Evolutionary conservation across 164 flowering plant species (phyloP), one percentile per base, ranked within the genome.

Genomic region (Malania oleifera): DNA sequence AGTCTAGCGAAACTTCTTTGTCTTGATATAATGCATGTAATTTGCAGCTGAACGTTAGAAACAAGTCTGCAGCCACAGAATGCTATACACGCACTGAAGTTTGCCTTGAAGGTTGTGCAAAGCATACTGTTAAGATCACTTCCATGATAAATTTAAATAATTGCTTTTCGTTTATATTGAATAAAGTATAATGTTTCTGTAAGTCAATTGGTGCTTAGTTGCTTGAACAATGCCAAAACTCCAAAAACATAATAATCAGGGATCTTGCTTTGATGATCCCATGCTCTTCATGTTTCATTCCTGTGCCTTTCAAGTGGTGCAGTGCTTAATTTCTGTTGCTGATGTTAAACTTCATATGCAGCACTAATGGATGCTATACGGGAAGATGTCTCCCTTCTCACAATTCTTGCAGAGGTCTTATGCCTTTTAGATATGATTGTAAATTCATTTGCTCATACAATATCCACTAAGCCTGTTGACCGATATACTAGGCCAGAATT

Each of bases 341-440:
- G 17, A 20, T 48, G n/a, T 20, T 39, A 47, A 51, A 10, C 38
- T 13, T 43, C 31, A 56, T 29, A 53, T 79, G 66, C 89, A 91
- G 99, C 74, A 19, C 80, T 91, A 15, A 62, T 83, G 60, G 91
- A 95, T 73, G 71, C 82, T 54, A 79, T 89, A 64, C 69, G 95
- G 62, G 79, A 80, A 75, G 87, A 91, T 69, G 87, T 91, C 26
- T 85, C 91, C 63, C 77, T 68, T 27, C 96, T 95, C 63, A 91
- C 95, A 20, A 57, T 89, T 54, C 90, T 95, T 55, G 91, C 99
- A 1, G 99, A 95, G 75, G 85, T 80, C 59, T 75, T 95, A 41
- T 95, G 99, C 78, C 93, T 95, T 61, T 63, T 91, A 61, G 99
- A 95, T 75, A 91, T 95, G 97, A 81, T 89, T 72, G 96, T 91